A percentile compares a stretch with the other conserved stretches of the same genome.
phyloP scores from a whole-genome alignment of 768 basidiomycete genomes.

The Russula brevipes region DNA sequence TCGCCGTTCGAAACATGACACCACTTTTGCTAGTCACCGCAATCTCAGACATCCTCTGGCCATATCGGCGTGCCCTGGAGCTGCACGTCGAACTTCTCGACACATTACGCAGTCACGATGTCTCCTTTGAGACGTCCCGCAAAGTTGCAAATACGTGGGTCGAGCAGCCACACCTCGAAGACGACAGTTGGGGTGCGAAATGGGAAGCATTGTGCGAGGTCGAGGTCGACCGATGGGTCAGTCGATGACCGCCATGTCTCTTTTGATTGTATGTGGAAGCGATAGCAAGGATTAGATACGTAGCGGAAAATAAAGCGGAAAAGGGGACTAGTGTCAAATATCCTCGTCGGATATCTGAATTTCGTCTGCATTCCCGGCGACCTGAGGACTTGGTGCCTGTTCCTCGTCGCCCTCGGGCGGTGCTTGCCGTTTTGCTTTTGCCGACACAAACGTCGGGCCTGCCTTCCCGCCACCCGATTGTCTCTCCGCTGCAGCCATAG shows the following conservation, averaged over 20 bases:
- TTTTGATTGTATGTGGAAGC: conserved; percentile 6
- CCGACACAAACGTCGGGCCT: conserved; percentile 74
- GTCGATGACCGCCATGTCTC: conserved; percentile 21
- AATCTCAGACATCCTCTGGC: conserved; percentile 50
- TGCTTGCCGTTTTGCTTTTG: conserved; percentile 55
- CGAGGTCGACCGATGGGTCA: conserved; percentile 72
- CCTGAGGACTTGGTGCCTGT: not conserved
- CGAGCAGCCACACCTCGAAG: conserved; percentile 61
- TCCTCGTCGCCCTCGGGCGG: conserved; percentile 34
- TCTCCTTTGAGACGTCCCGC: conserved; percentile 66
- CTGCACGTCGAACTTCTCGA: conserved; percentile 53
- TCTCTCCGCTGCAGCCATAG: conserved; percentile 84
- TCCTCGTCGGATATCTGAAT: conserved; percentile 83
- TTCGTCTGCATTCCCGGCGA: conserved; percentile 64
- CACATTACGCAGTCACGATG: conserved; percentile 55
- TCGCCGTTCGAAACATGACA: not conserved
- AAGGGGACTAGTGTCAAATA: conserved; percentile 29
- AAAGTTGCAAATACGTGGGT: conserved; percentile 61
- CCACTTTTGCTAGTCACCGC: conserved; percentile 43
- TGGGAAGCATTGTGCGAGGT: conserved; percentile 77
- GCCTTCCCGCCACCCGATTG: conserved; percentile 47
- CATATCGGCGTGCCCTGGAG: conserved; percentile 63
- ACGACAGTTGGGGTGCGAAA: conserved; percentile 59
- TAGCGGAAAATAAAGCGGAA: not conserved
- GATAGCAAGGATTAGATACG: conserved; percentile 5